Base-by-base conservation (phyloP, 495 filamentous ascomycete genomes). In the Lindgomyces ingoldianus region DNA sequence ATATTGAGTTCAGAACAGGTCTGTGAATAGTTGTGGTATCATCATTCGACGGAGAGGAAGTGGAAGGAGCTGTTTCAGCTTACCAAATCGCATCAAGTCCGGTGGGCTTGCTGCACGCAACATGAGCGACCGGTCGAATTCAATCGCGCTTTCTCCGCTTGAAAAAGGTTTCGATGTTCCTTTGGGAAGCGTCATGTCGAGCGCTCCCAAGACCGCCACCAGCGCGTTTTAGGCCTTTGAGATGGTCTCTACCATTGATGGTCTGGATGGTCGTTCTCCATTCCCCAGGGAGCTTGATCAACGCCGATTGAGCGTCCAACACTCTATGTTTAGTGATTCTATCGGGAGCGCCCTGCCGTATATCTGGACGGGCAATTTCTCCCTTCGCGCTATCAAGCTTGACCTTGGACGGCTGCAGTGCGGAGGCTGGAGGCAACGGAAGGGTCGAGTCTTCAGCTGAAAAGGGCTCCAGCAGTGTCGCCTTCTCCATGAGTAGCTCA, bases 141-240 rank as follows among this genome's bases (percentile, higher is more conserved):
- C 64, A 73, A 55, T 19, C 54, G 25, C 51, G 41, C 63, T 71
- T 74, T 79, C 54, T 70, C 72, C 73, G 84, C 83, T 71, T 88
- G 87, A 91, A 89, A 75, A 95, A 95, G n/a, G 82, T 83, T 11
- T 91, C 89, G 65, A 92, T 78, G 2, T 81, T 89, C 69, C 82
- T 83, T 72, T 95, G 91, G 16, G 79, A 81, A 26, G 80, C 81
- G 69, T 96, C 91, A 73, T 88, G 83, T 56, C 81, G 79, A 41
- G 87, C 78, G 71, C 89, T 92, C 27, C 90, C 89, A 60, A 95
- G 87, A 2, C 90, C 90, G 19, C 88, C 88, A 49, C 85, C 79
- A 21, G 89, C 90, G 64, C 89, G 87, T 71, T 87, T 91, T 45
- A 95, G 77, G 27, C 86, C 84, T 47, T 77, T 72, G 4, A 96